phyloP scores from a whole-genome alignment of 345 rosid species.

The Clausena lansium region DNA sequence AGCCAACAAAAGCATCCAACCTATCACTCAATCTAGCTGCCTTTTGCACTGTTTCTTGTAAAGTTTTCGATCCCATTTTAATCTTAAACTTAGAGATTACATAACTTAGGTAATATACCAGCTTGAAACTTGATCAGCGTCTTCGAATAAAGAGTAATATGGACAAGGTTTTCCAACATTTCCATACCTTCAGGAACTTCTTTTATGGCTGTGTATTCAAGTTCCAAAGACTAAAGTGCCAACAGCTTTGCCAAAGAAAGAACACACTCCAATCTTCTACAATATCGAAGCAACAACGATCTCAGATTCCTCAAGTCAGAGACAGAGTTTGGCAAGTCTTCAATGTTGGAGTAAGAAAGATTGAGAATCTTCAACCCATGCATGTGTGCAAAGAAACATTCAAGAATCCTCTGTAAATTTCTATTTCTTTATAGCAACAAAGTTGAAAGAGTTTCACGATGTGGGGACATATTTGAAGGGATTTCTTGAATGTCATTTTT shows the following conservation, averaged over 20 bases:
- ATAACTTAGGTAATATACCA: not conserved
- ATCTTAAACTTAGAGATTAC: not conserved
- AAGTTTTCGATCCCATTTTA: not conserved
- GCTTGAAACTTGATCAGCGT: not conserved
- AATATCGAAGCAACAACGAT: not conserved
- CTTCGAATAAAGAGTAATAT: not conserved
- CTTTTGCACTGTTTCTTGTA: not conserved
- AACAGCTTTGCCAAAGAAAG: not conserved
- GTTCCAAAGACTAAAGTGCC: not conserved
- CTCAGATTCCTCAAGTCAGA: not conserved
- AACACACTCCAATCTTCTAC: not conserved
- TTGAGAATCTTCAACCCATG: not conserved
- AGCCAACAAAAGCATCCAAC: not conserved
- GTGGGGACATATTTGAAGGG: constrained; percentile 1
- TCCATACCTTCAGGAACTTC: not conserved
- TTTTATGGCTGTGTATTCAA: not conserved
- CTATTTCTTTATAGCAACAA: not conserved
- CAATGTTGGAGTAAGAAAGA: too few relatives aligned
- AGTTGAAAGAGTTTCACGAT: constrained; percentile 12
- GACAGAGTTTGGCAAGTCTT: too few relatives aligned
- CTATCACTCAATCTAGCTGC: not conserved
- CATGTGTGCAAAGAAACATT: constrained; percentile 12
- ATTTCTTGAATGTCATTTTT: not conserved
- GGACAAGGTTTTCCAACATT: not conserved
- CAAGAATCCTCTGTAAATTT: not conserved